Conservation (phyloP, 495 filamentous ascomycete genomes). For the Darksidea phi region DNA sequence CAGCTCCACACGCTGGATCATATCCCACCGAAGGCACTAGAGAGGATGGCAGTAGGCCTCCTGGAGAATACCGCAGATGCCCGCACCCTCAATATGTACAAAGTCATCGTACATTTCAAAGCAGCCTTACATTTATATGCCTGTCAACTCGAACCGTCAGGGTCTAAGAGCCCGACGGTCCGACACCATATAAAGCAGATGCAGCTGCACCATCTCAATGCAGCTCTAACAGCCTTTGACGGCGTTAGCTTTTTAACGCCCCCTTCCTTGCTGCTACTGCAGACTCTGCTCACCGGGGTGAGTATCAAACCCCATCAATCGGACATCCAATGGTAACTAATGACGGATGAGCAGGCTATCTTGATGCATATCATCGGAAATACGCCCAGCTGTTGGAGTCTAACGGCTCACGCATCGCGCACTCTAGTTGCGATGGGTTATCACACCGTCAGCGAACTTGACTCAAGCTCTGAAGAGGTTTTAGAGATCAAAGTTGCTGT, state of each 20-base stretch:
- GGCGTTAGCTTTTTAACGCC: conserved; percentile 2
- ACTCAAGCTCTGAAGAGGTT: conserved; percentile 3
- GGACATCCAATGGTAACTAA: no score
- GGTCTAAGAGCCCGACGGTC: background rate
- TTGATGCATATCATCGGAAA: conserved; percentile 17
- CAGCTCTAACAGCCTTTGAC: conserved; percentile 10
- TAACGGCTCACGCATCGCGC: conserved; percentile 9
- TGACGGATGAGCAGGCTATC: background rate
- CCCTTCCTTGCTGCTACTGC: conserved; percentile 19
- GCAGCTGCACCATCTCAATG: conserved; percentile 8
- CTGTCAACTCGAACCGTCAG: conserved; percentile 5
- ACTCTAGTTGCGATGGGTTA: conserved; percentile 13
- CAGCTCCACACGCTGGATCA: conserved; percentile 7
- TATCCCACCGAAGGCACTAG: conserved; percentile 3
- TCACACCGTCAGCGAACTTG: conserved; percentile 2
- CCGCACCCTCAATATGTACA: conserved; percentile 8
- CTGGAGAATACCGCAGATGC: conserved; percentile 1
- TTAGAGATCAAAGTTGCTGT: conserved; percentile 10
- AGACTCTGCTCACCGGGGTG: conserved; percentile 10
- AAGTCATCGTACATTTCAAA: conserved; percentile 15
- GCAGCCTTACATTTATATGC: conserved; percentile 1
- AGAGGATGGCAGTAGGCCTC: conserved; percentile 12
- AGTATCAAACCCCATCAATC: background rate
- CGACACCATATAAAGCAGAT: background rate
- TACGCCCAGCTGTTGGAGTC: conserved; percentile 1